phyloP scores from a whole-genome alignment of 192 early-diverging fungal genomes.

The Helicostylum pulchrum region DNA sequence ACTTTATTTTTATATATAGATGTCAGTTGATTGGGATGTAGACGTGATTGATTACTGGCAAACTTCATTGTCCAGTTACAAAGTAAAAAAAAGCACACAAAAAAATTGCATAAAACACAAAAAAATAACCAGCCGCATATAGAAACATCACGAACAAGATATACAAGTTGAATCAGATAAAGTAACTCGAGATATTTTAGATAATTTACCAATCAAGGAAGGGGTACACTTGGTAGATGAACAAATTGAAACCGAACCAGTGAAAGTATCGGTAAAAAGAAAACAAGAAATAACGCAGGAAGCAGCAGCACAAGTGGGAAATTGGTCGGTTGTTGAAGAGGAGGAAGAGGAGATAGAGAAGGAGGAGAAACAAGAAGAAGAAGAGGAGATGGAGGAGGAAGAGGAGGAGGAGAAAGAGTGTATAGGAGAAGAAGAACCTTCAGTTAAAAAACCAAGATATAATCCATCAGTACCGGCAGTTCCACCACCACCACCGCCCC shows the following conservation, averaged over 20 bases:
- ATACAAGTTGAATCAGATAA: slow-evolving; percentile 1
- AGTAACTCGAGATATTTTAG: neutral
- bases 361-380: neutral
- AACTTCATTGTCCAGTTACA: slow-evolving; percentile 4
- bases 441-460: neutral
- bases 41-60: slow-evolving; percentile 18
- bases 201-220: neutral
- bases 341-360: slow-evolving; percentile 15
- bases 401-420: slow-evolving; percentile 12
- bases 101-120: too few species aligned
- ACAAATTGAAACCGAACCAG: neutral
- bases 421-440: slow-evolving; percentile 3
- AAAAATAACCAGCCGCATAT: neutral
- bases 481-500: slow-evolving; percentile 4
- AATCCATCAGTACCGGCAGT: neutral
- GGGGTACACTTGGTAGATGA: neutral
- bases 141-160: slow-evolving; percentile 10
- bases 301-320: neutral
- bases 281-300: neutral
- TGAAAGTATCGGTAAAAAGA: neutral
- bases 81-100: neutral
- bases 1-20: neutral
- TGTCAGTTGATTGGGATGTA: slow-evolving; percentile 1
- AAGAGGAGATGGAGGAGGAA: neutral
- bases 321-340: slow-evolving; percentile 2